Evolutionary conservation across 306 rosid genomes (phyloP), one percentile per base, ranked within the genome.

Genomic region (Corylus avellana): DNA sequence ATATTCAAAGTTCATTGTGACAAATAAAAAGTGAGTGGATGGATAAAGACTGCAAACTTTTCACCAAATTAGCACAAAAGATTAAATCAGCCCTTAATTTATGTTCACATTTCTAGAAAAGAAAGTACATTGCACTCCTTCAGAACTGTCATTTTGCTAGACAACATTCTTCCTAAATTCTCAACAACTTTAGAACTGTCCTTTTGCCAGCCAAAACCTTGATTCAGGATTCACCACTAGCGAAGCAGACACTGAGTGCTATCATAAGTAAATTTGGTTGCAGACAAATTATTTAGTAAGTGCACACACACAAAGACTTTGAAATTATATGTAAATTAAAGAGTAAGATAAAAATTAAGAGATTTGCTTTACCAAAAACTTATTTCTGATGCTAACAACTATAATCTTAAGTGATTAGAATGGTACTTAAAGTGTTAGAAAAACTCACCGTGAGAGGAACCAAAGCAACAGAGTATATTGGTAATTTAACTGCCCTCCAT

Each of bases 401-500:
- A 35, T 35, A 51, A 11, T 12, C 47, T 51, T 55, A 64, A 58
- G 79, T 56, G 11, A 42, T 68, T 16, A 68, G 49, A 47, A 66
- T 2, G 25, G 44, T 59, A 25, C 5, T 59, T 10, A 11, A 29
- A 72, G 3, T 58, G 54, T 39, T 4, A 85, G 73, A 37, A 8
- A 79, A 35, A 76, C 97, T 83, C 64, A 94, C 98, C 42, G 96
- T 89, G 82, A 94, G 91, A 84, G 98, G 98, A 82, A 94, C 82
- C 20, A 91, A 80, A 14, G 97, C 97, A 82, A 94, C 98, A 37
- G 93, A 91, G 87, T 92, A 94, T 39, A 94, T 92, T 16, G 98
- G 97, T 75, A 94, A 79, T 82, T 94, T 94, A 27, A 86, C 48
- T 12, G 97, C 98, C 77, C 98, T 94, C 98, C 98, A 92, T 79